Evolutionary conservation across 2,329 filamentous ascomycete genomes (phyloP), one percentile per base, ranked within the genome.

Genomic region (Hymenotorrendiella dingleyae): DNA sequence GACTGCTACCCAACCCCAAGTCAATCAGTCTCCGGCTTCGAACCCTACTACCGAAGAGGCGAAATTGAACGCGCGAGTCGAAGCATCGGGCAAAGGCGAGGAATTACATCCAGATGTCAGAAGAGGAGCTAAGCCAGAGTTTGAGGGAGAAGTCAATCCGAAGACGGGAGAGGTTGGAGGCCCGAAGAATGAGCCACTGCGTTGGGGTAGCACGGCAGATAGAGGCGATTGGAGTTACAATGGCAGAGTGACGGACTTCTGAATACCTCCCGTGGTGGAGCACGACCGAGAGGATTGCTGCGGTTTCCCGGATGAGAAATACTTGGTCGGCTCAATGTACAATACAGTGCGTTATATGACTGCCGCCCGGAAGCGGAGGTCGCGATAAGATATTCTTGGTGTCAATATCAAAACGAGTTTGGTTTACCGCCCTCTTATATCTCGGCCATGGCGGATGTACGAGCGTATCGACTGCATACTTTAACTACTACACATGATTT

Each of bases 81-180:
- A 72, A 40, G 71, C 73, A 16, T 68, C 69, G n/a, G 74, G 73
- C 29, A 69, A 77, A 37, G 80, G 79, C 47, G 78, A 82, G 44
- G 76, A 82, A 47, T 62, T 85, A 16, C 82, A 86, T 60, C 82
- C 81, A 0, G 80, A 88, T 62, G 68, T 91, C 44, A 73, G 83
- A 51, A 71, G 80, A 50, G 91, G 91, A 26, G 84, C 89, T 32
- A 77, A 82, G 57, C 90, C 93, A 2, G 91, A 97, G 68, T 98
- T 98, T 57, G 82, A 91, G 54, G 93, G 93, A 45, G 90, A 97
- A 41, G 74, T 72, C 42, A 97, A 98, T 64, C 93, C 93, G 3
- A 84, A 83, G 71, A 98, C 93, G 1, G 93, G 93, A 19, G 93
- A 98, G 72, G 80, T 96, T 9, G 93, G 93, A 5, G 93, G 93